phyloP scores from a whole-genome alignment of 2,329 filamentous ascomycete species.

The Colletotrichum australisinense region DNA sequence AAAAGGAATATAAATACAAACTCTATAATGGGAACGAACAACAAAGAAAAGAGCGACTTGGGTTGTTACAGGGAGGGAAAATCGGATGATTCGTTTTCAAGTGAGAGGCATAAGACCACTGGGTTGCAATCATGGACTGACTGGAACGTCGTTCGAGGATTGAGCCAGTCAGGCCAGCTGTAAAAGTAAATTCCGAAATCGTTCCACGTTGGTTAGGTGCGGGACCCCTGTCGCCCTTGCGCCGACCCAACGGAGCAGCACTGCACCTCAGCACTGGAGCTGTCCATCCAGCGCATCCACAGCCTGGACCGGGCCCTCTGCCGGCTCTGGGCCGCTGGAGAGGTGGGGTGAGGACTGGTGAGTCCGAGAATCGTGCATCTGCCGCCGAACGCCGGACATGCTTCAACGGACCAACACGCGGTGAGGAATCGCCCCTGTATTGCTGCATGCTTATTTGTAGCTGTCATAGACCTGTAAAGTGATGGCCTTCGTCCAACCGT shows the following conservation, averaged over 20 bases:
- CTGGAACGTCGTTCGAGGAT: conserved; percentile 30
- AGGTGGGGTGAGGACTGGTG: conserved; percentile 17
- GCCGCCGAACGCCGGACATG: conserved; percentile 30
- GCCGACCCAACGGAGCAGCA: conserved; percentile 3
- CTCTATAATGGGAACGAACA: not conserved
- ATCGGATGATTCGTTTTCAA: conserved; percentile 32
- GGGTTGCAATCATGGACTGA: conserved; percentile 32
- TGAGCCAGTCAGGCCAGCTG: conserved; percentile 36
- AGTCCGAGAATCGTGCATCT: not conserved
- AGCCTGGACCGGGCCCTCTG: not conserved
- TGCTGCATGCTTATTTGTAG: not conserved
- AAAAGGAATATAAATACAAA: conserved; percentile 20
- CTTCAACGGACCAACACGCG: not conserved
- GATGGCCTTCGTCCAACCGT: too few relatives aligned
- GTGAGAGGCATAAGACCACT: conserved; percentile 30
- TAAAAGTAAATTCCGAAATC: conserved; percentile 34
- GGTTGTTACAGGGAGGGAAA: not conserved
- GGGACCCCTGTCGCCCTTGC: conserved; percentile 21
- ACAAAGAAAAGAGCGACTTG: conserved; percentile 22
- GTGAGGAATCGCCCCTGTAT: not conserved
- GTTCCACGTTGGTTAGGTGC: conserved; percentile 33
- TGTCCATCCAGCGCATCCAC: not conserved
- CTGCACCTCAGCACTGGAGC: not conserved
- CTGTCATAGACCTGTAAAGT: too few relatives aligned
- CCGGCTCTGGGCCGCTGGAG: not conserved